A percentile compares a stretch with the other conserved stretches of the same genome.
Conservation (phyloP, 2,329 filamentous ascomycete species). For the Pezicula rhizophila region DNA sequence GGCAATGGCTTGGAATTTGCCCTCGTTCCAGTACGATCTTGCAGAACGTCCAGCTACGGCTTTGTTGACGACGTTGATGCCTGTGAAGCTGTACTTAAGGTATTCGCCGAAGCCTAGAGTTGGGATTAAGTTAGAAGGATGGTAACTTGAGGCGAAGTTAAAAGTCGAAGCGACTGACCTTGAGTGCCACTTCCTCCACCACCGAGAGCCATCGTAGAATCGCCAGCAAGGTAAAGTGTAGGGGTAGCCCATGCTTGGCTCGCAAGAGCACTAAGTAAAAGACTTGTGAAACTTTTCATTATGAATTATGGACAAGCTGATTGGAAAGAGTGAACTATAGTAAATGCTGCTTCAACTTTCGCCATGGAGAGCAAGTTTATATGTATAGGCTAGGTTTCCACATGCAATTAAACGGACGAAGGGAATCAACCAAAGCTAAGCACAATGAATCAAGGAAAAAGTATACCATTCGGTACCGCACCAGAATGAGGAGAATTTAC, state of each 20-base stretch:
- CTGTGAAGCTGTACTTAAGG: constrained; percentile 44
- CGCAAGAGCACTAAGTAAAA: background rate
- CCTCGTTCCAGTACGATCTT: constrained; percentile 60
- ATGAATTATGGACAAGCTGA: background rate
- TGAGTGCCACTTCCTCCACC: constrained; percentile 37
- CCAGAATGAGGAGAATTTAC: too few species aligned
- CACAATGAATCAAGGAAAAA: too few species aligned
- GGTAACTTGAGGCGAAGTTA: background rate
- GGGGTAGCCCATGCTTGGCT: constrained; percentile 9
- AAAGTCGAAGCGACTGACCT: constrained; percentile 23
- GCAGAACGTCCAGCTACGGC: constrained; percentile 62
- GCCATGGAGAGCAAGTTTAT: too few species aligned
- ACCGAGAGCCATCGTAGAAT: constrained; percentile 53
- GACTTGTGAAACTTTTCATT: background rate
- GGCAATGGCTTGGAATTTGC: constrained; percentile 54
- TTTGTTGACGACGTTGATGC: constrained; percentile 50
- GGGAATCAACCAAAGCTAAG: too few species aligned
- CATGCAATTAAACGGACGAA: too few species aligned
- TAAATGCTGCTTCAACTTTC: too few species aligned
- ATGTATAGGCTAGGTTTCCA: too few species aligned
- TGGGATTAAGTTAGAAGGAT: constrained; percentile 1
- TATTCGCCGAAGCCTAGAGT: constrained; percentile 57
- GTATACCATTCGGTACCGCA: too few species aligned
- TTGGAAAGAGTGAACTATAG: too few species aligned
- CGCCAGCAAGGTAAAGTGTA: constrained; percentile 51